These are phyloP conservation scores for Rubia tinctorum DNA, from an alignment of 305 asterid genomes.

Conservation along the genomic window DNA sequence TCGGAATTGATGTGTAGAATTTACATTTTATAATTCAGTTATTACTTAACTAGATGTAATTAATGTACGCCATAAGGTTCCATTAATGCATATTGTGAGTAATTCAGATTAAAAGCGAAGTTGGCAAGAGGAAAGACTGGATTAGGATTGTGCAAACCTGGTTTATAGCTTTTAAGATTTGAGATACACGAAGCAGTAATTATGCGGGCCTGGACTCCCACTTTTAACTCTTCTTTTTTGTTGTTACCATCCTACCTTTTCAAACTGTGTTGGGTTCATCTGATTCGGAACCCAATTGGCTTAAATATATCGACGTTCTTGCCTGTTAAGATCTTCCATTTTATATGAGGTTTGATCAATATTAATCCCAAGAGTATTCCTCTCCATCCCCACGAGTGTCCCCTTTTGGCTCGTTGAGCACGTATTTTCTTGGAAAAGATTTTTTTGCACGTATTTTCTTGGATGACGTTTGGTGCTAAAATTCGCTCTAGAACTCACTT, in stretches of 20 bases:
- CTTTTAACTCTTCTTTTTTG: background rate
- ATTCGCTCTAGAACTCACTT: background rate
- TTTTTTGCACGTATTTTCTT: conserved; percentile 10
- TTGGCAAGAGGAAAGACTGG: background rate
- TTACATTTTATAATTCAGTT: too few species aligned
- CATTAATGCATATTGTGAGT: background rate
- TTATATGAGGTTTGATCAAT: too few species aligned
- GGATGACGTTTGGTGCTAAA: background rate
- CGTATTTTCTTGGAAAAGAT: too few species aligned
- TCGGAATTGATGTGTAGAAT: too few species aligned
- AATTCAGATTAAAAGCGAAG: background rate
- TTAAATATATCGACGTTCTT: too few species aligned
- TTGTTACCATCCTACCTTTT: background rate
- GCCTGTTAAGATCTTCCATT: too few species aligned
- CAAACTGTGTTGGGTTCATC: too few species aligned
- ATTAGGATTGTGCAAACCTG: background rate
- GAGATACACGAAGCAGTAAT: background rate
- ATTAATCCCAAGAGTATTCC: too few species aligned
- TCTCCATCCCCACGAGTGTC: too few species aligned
- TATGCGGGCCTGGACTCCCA: background rate
- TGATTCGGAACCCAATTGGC: too few species aligned
- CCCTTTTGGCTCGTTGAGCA: background rate
- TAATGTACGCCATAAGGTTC: background rate
- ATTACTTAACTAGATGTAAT: background rate
- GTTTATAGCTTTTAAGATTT: background rate